Percentiles rank a stretch among this genome's conserved stretches.
Evolutionary conservation across 1,139 yeast species (phyloP).

Genomic region (Hyphopichia wangnamkhiaoensis): DNA sequence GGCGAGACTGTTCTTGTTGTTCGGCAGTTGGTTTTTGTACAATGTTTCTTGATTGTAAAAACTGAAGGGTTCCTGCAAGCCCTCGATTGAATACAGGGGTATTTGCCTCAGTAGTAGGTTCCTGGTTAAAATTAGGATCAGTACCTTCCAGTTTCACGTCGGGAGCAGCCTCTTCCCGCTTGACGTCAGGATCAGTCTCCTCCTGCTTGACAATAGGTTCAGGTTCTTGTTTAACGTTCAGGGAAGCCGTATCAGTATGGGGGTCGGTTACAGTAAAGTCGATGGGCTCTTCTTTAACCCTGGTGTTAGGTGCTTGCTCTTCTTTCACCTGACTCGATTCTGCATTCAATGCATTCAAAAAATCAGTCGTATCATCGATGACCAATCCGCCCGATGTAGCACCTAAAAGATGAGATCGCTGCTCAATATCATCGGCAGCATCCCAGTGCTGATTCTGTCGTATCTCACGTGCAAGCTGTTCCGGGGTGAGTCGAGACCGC

Average conservation of each 20-base stretch:
- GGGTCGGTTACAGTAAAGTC: background rate
- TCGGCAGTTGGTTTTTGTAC: constrained; percentile 18
- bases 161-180: too few species aligned
- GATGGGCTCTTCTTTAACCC: background rate
- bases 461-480: constrained; percentile 50
- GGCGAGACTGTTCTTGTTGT: constrained; percentile 16
- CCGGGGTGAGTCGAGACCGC: constrained; percentile 34
- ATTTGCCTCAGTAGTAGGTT: too few species aligned
- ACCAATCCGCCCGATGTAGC: constrained; percentile 29
- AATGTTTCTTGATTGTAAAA: constrained; percentile 50
- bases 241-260: background rate
- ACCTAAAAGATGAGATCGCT: background rate
- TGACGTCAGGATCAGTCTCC: background rate
- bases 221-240: constrained; percentile 1
- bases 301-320: background rate
- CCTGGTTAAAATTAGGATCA: constrained; percentile 8
- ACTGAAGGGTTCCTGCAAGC: constrained; percentile 57
- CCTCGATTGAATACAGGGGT: too few species aligned
- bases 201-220: background rate
- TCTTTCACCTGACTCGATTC: background rate
- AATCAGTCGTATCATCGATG: constrained; percentile 61
- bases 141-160: background rate
- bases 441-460: constrained; percentile 29
- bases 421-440: constrained; percentile 28
- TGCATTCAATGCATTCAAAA: constrained; percentile 42